Evolutionary conservation across 768 basidiomycete genomes (phyloP).

Genomic region (Naganishia randhawae): DNA sequence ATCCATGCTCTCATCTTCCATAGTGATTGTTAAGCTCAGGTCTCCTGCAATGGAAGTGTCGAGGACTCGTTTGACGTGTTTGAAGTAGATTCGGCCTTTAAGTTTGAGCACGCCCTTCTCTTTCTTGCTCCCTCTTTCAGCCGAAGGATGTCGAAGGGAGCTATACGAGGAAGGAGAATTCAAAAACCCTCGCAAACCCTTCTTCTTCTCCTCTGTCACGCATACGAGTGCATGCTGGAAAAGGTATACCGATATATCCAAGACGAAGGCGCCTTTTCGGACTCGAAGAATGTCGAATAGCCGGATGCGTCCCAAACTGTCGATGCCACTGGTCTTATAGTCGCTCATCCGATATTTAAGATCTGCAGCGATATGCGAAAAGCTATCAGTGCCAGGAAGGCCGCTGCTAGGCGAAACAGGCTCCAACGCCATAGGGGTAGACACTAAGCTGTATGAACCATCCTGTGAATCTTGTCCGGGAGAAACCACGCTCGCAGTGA

Average conservation of each 20-base stretch:
- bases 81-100: constrained; percentile 91
- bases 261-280: constrained; percentile 78
- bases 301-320: constrained; percentile 72
- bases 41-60: constrained; percentile 68
- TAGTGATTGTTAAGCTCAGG: constrained; percentile 90
- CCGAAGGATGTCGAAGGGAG: constrained; percentile 14
- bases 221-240: constrained; percentile 98
- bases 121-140: constrained; percentile 19
- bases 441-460: too few species aligned
- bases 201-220: constrained; percentile 92
- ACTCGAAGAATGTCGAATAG: constrained; percentile 91
- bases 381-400: constrained; percentile 54
- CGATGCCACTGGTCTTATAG: constrained; percentile 90
- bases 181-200: constrained; percentile 69
- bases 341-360: constrained; percentile 84
- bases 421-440: neutral
- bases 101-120: constrained; percentile 69
- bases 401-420: neutral
- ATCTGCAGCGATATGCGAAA: constrained; percentile 79
- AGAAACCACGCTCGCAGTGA: neutral
- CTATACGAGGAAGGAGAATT: constrained; percentile 50
- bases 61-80: constrained; percentile 84
- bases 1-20: constrained; percentile 91
- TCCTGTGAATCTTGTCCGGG: neutral
- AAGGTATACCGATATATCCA: constrained; percentile 93